These are phyloP conservation scores for Daldinia concentrica DNA, from an alignment of 495 filamentous ascomycete genomes.

Conservation along the genomic window DNA sequence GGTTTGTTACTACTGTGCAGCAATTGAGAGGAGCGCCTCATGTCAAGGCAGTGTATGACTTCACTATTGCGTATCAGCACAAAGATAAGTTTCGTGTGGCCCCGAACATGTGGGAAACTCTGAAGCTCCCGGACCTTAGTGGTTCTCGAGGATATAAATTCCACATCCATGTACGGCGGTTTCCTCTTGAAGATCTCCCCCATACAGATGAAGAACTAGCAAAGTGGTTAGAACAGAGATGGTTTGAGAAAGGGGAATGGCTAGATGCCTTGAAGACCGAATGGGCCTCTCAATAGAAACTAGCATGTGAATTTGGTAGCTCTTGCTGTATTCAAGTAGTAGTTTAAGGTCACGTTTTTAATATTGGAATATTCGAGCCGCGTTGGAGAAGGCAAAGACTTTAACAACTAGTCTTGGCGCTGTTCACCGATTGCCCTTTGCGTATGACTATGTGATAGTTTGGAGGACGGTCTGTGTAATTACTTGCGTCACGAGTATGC, in stretches of 20 bases:
- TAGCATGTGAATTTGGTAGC: not conserved
- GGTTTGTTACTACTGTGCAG: slow-evolving; percentile 64
- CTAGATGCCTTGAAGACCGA: slow-evolving; percentile 53
- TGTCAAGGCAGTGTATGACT: slow-evolving; percentile 66
- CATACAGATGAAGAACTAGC: slow-evolving; percentile 55
- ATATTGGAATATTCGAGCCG: slow-evolving; percentile 30
- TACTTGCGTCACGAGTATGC: slow-evolving; percentile 31
- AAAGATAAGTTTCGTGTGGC: slow-evolving; percentile 56
- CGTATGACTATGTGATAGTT: slow-evolving; percentile 21
- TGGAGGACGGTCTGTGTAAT: slow-evolving; percentile 34
- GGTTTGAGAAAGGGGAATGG: slow-evolving; percentile 63
- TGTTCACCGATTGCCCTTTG: slow-evolving; percentile 26
- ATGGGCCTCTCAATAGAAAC: slow-evolving; percentile 25
- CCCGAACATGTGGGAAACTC: slow-evolving; percentile 62
- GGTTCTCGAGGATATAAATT: slow-evolving; percentile 54
- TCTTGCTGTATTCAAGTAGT: not conserved
- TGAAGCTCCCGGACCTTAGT: slow-evolving; percentile 52
- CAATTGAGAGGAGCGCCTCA: slow-evolving; percentile 61
- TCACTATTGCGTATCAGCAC: slow-evolving; percentile 64
- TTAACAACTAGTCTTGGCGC: slow-evolving; percentile 21
- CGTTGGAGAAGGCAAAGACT: slow-evolving; percentile 18
- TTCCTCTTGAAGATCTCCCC: slow-evolving; percentile 57
- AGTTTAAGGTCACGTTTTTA: slow-evolving; percentile 26
- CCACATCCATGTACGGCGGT: slow-evolving; percentile 61
- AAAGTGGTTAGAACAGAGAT: slow-evolving; percentile 63